Conservation (phyloP, 2,329 filamentous ascomycete species). For the Fusarium ramigenum region DNA sequence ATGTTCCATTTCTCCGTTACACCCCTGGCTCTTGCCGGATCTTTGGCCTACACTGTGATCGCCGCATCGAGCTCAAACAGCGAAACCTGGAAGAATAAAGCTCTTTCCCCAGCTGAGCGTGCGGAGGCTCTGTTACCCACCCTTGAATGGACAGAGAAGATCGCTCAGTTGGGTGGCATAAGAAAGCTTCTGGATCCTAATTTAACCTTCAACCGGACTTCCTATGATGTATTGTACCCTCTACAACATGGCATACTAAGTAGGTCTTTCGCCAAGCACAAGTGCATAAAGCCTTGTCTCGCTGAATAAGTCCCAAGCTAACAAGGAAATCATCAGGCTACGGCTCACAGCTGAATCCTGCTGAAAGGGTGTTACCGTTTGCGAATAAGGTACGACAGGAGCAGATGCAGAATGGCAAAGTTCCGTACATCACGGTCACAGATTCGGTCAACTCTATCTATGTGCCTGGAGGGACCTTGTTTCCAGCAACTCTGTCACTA, state of each 20-base stretch:
- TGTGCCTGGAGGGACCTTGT: not conserved
- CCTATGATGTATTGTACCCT: not conserved
- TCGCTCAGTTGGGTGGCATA: not conserved
- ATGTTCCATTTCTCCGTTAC: not conserved
- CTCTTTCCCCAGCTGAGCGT: not conserved
- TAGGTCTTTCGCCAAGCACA: not conserved
- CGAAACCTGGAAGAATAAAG: not conserved
- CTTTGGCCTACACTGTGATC: not conserved
- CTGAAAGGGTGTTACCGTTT: not conserved
- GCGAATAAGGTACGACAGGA: not conserved
- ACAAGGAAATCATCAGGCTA: not conserved
- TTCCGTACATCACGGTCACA: not conserved
- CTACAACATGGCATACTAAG: not conserved
- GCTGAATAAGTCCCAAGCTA: not conserved
- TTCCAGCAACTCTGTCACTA: not conserved
- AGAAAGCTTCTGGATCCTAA: not conserved
- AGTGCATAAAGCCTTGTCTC: not conserved
- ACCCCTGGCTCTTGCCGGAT: not conserved
- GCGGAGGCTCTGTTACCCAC: not conserved
- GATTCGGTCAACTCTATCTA: not conserved
- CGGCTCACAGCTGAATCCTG: not conserved
- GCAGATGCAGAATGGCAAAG: not conserved
- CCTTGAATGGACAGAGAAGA: not conserved
- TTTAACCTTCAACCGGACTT: not conserved
- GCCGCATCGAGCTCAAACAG: not conserved